phyloP scores from a whole-genome alignment of 768 basidiomycete genomes.

The Boletus tylopilopsis region DNA sequence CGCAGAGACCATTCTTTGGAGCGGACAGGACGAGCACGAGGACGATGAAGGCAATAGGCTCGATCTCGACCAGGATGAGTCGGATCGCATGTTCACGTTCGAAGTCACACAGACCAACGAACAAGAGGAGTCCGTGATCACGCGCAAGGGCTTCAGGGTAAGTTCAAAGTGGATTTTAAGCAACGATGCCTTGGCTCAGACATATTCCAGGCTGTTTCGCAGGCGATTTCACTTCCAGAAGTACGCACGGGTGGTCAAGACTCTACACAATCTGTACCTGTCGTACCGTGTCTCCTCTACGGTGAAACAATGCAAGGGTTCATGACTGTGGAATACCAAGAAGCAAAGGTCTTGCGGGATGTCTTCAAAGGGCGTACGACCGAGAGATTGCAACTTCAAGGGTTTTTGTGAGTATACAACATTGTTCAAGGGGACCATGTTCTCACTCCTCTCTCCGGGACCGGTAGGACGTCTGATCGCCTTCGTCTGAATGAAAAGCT shows the following conservation, averaged over 20 bases:
- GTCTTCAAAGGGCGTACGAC: not conserved
- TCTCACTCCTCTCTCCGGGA: not conserved
- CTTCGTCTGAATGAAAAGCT: slow-evolving; percentile 25
- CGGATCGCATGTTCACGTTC: too few relatives aligned
- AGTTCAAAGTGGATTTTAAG: not conserved
- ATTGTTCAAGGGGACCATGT: not conserved
- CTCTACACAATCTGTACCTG: not conserved
- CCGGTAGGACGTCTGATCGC: slow-evolving; percentile 19
- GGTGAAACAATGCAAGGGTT: slow-evolving; percentile 41
- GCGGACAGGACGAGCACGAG: slow-evolving; percentile 32
- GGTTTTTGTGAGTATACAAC: slow-evolving; percentile 15
- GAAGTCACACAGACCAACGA: slow-evolving; percentile 53
- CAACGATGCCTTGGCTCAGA: not conserved
- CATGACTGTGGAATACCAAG: too few relatives aligned
- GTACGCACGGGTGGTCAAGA: slow-evolving; percentile 3
- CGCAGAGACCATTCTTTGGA: slow-evolving; percentile 43
- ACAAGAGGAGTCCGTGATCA: slow-evolving; percentile 49
- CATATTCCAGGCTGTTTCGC: slow-evolving; percentile 10
- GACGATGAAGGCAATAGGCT: not conserved
- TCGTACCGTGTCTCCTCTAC: slow-evolving; percentile 30
- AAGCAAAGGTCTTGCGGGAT: slow-evolving; percentile 7
- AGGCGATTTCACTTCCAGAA: slow-evolving; percentile 9
- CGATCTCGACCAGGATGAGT: slow-evolving; percentile 41
- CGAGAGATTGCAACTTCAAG: slow-evolving; percentile 11
- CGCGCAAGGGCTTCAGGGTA: too few relatives aligned